These are phyloP conservation scores for Trypanosoma brucei DNA, from an alignment of 208 protist species.

Conservation along the genomic window DNA sequence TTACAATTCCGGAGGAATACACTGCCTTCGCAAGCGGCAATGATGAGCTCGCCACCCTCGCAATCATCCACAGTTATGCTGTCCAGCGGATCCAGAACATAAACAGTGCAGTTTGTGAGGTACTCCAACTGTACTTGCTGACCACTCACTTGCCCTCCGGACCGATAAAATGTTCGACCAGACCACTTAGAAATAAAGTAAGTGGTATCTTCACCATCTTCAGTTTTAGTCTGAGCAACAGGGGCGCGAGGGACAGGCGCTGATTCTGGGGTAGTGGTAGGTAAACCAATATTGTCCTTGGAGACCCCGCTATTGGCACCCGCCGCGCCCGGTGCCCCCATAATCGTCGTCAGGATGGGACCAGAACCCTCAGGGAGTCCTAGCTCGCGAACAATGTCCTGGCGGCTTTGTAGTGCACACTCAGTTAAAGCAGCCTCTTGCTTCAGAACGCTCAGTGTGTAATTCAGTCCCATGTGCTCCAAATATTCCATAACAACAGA, in stretches of 20 bases:
- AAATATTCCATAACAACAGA: conserved; percentile 63
- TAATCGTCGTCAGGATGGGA: conserved; percentile 12
- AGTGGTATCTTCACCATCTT: conserved; percentile 62
- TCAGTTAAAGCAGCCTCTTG: conserved; percentile 55
- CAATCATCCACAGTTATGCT: conserved; percentile 91
- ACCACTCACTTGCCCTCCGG: conserved; percentile 56
- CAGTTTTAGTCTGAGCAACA: conserved; percentile 22
- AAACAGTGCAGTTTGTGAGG: conserved; percentile 78
- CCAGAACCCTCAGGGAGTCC: conserved; percentile 5
- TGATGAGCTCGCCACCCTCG: conserved; percentile 86
- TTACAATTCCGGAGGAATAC: conserved; percentile 92
- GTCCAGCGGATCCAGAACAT: conserved; percentile 83
- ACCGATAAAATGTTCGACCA: conserved; percentile 54
- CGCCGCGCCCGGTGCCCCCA: conserved; percentile 2
- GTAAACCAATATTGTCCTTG: not conserved
- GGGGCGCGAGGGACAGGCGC: conserved; percentile 4
- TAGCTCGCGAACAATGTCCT: conserved; percentile 4
- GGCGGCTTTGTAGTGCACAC: conserved; percentile 12
- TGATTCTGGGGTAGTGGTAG: not conserved
- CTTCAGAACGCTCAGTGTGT: conserved; percentile 73
- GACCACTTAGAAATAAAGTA: conserved; percentile 85
- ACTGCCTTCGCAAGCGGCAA: conserved; percentile 89
- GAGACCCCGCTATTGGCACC: not conserved
- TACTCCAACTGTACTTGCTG: conserved; percentile 89
- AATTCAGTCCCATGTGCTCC: conserved; percentile 62